Conservation (phyloP, 2,329 filamentous ascomycete species). For the Xylaria hypoxylon region DNA sequence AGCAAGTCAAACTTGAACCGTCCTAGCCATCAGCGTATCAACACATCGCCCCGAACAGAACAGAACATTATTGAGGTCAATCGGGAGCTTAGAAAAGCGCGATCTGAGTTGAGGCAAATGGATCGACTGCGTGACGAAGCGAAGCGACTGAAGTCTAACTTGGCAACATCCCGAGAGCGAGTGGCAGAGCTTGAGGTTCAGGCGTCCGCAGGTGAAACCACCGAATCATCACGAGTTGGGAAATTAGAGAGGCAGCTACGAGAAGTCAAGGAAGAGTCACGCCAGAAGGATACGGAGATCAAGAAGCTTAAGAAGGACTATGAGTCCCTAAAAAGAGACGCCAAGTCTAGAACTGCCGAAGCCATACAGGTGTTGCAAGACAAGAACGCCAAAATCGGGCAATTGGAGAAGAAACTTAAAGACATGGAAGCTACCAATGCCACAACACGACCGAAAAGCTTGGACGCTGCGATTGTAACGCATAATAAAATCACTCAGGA, state of each 20-base stretch:
- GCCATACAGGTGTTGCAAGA: constrained; percentile 66
- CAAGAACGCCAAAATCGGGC: constrained; percentile 67
- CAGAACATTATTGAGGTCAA: constrained; percentile 64
- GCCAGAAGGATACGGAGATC: constrained; percentile 63
- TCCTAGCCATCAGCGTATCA: constrained; percentile 52
- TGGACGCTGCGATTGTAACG: constrained; percentile 36
- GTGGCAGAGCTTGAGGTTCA: constrained; percentile 54
- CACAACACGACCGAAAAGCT: constrained; percentile 29
- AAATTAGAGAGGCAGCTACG: constrained; percentile 58
- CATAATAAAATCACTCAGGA: constrained; percentile 44
- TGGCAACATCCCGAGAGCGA: constrained; percentile 61
- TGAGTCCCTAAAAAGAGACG: constrained; percentile 64
- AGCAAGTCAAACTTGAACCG: constrained; percentile 51
- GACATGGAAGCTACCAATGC: constrained; percentile 54
- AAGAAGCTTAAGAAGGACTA: constrained; percentile 64
- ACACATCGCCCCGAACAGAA: constrained; percentile 62
- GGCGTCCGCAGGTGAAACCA: constrained; percentile 46
- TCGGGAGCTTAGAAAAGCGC: constrained; percentile 65
- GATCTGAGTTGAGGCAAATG: constrained; percentile 65
- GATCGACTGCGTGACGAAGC: constrained; percentile 65
- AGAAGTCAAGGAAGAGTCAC: constrained; percentile 58
- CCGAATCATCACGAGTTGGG: constrained; percentile 51
- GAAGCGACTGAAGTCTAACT: constrained; percentile 62
- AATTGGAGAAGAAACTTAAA: constrained; percentile 66
- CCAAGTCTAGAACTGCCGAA: constrained; percentile 65